phyloP scores from a whole-genome alignment of 352 stramenopile species.

The Pilasporangium apinafurcum region DNA sequence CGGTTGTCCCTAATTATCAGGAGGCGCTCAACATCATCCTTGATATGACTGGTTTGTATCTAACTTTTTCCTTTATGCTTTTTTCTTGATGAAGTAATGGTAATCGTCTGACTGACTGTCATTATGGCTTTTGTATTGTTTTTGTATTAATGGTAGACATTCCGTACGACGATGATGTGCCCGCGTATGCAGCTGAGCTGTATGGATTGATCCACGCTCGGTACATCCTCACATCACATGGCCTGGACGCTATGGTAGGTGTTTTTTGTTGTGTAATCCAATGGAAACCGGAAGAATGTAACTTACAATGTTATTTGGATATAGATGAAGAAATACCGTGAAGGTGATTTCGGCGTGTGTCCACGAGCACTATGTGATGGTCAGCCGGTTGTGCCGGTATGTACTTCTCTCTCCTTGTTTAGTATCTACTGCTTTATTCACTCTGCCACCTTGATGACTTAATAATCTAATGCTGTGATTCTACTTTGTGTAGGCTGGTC shows the following conservation, averaged over 20 bases:
- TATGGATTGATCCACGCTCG: conserved; percentile 87
- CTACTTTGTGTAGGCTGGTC: conserved; percentile 38
- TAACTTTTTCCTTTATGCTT: not conserved
- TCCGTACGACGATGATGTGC: conserved; percentile 85
- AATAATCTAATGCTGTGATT: conserved; percentile 2
- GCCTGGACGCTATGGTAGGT: conserved; percentile 81
- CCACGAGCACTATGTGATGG: conserved; percentile 78
- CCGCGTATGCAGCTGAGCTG: conserved; percentile 81
- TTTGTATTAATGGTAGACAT: conserved; percentile 54
- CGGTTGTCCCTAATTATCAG: conserved; percentile 87
- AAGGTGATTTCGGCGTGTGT: conserved; percentile 85
- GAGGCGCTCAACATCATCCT: conserved; percentile 91
- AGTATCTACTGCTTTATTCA: not conserved
- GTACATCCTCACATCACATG: conserved; percentile 88
- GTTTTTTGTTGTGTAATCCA: not conserved
- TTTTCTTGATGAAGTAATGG: not conserved
- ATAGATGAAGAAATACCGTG: conserved; percentile 86
- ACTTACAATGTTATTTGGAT: not conserved
- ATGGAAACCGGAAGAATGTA: too few species aligned
- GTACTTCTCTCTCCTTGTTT: conserved; percentile 5
- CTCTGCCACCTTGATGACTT: too few species aligned
- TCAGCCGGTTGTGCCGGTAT: conserved; percentile 76
- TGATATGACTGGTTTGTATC: conserved; percentile 67
- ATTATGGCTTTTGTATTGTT: not conserved
- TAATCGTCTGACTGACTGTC: too few species aligned